These are phyloP conservation scores for Penicillium sp. DNA, from an alignment of 2,329 filamentous ascomycete genomes.

Conservation along the genomic window DNA sequence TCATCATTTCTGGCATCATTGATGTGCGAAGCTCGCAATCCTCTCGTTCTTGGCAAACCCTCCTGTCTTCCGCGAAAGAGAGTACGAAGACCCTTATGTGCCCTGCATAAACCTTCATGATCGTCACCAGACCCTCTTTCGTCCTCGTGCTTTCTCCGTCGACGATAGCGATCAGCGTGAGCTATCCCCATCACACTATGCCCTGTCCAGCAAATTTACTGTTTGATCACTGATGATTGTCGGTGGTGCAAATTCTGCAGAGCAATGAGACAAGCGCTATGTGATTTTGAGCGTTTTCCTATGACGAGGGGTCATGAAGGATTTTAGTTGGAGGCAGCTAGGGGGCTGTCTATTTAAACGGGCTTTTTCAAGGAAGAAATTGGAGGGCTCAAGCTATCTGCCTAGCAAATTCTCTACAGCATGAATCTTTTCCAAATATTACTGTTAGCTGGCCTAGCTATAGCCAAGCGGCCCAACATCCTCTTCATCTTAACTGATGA, in stretches of 20 bases:
- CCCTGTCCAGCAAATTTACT: not conserved
- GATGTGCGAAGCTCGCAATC: constrained; percentile 17
- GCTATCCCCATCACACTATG: constrained; percentile 4
- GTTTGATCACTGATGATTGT: constrained; percentile 11
- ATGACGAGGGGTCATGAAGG: not conserved
- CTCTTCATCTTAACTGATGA: constrained; percentile 70
- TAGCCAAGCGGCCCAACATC: constrained; percentile 53
- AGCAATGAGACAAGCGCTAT: constrained; percentile 20
- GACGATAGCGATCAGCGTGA: constrained; percentile 4
- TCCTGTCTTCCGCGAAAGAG: not conserved
- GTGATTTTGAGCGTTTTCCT: not conserved
- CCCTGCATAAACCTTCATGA: constrained; percentile 1
- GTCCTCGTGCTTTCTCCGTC: not conserved
- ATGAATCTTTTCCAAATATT: constrained; percentile 15
- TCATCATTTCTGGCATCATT: constrained; percentile 18
- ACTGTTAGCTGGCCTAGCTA: constrained; percentile 13
- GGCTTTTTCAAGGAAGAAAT: not conserved
- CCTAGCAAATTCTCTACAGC: not conserved
- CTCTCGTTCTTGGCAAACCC: not conserved
- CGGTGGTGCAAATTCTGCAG: constrained; percentile 18
- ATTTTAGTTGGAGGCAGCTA: not conserved
- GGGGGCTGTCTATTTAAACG: constrained; percentile 3
- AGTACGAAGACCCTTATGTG: constrained; percentile 1
- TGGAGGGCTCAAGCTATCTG: not conserved
- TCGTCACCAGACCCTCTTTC: constrained; percentile 3